phyloP scores from a whole-genome alignment of 2,329 filamentous ascomycete species.

The Fusarium sp. region DNA sequence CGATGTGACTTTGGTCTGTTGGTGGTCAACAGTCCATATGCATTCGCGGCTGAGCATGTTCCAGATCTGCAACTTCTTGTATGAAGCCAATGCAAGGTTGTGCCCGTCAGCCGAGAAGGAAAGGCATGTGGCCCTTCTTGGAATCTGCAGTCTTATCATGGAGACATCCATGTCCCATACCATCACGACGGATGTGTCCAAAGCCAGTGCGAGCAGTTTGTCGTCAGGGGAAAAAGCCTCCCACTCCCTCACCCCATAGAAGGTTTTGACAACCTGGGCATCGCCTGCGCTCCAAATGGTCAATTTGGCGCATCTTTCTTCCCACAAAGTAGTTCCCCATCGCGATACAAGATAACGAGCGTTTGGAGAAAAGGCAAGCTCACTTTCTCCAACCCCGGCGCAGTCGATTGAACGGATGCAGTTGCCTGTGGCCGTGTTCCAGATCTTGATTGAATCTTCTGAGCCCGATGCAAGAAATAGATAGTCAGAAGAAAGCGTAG shows the following conservation, averaged over 20 bases:
- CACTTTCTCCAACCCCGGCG: accelerated
- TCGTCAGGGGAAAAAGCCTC: not conserved
- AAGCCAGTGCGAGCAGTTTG: not conserved
- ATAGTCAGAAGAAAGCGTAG: not conserved
- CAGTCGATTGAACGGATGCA: not conserved
- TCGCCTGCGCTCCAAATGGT: not conserved
- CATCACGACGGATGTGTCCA: too few relatives aligned
- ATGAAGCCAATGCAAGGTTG: not conserved
- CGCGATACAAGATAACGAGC: not conserved
- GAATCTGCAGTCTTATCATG: too few relatives aligned
- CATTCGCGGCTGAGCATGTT: not conserved
- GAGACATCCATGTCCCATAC: not conserved
- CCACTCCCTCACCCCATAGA: accelerated
- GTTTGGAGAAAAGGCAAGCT: not conserved
- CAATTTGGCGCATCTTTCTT: not conserved
- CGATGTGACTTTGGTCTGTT: not conserved
- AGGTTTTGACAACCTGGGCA: not conserved
- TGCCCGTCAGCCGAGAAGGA: not conserved
- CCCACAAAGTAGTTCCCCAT: too few relatives aligned
- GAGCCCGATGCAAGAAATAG: not conserved
- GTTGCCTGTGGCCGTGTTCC: not conserved
- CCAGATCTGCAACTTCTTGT: not conserved
- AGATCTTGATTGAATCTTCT: not conserved
- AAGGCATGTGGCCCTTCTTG: not conserved
- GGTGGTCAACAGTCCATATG: not conserved